Base-by-base conservation (phyloP, 1,284 basidiomycete species). In the Cryptococcus jaspeensis region DNA sequence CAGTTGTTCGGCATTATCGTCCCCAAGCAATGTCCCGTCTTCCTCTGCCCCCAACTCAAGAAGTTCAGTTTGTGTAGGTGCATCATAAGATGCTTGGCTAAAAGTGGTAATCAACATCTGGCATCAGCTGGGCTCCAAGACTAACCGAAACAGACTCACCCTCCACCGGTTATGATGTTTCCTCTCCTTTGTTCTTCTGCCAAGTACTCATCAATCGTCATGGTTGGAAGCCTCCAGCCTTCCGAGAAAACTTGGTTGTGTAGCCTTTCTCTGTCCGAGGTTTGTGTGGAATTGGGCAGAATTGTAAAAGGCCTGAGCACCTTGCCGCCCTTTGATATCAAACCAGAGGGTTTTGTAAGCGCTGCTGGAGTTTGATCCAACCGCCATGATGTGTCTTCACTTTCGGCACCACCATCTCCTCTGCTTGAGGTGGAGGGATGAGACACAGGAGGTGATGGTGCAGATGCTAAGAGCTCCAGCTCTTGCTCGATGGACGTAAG, bases 131-230 rank as follows among this genome's bases (percentile, higher is more conserved):
- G 28, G 5, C 28, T 4, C 28, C n/a, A n/a, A n/a, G n/a, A n/a
- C n/a, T n/a, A 32, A 32, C 5, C 9, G 5, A 32, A 32, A 32
- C 28, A 32, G 28, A 44, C 87, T 75, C 71, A 91, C 90, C 91
- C 92, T 78, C 90, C 90, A 32, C 88, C 89, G 2, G 85, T 82
- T 59, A 96, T 85, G 67, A 98, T 87, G 55, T 92, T 94, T 0
- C 94, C 93, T 50, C 90, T 80, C 58, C 86, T 80, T 52, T 82
- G 79, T 73, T 99, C 95, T 59, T 93, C 87, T 63, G 88, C 86
- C 22, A 99, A 83, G 71, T 95, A 98, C 75, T 99, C 90, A 70
- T 99, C 95, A 65, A 99, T 86, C 1, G 88, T 85, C 96, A 99
- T 98, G 0, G 92, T 95, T 2, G 95, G 95, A 32, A 99, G 80